phyloP scores from a whole-genome alignment of 768 basidiomycete species.

The Amanita polypyramis region DNA sequence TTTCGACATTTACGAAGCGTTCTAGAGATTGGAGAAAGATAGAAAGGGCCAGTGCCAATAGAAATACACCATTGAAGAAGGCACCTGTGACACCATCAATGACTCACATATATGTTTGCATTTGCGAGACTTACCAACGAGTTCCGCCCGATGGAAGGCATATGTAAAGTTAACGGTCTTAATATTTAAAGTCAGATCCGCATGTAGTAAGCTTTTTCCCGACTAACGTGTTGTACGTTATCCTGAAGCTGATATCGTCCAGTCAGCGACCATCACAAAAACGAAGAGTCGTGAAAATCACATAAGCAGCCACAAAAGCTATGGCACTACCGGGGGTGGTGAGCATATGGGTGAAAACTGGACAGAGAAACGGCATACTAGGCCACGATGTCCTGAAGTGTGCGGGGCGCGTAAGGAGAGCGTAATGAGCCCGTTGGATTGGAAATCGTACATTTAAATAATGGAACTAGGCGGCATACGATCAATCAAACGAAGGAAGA shows the following conservation, averaged over 20 bases:
- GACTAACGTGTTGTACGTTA: conserved; percentile 30
- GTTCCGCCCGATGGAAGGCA: conserved; percentile 45
- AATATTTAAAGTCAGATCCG: background rate
- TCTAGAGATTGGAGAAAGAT: conserved; percentile 44
- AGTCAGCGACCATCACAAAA: conserved; percentile 1
- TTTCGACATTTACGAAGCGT: conserved; percentile 38
- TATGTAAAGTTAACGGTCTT: conserved; percentile 42
- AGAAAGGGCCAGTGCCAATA: conserved; percentile 40
- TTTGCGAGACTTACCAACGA: conserved; percentile 30
- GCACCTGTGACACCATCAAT: conserved; percentile 23
- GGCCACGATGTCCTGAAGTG: conserved; percentile 32
- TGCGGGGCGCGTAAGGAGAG: background rate
- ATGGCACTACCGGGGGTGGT: conserved; percentile 23
- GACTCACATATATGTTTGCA: background rate
- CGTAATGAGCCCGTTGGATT: background rate
- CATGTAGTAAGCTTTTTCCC: background rate
- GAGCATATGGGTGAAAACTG: background rate
- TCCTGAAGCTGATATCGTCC: conserved; percentile 27
- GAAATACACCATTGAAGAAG: conserved; percentile 45
- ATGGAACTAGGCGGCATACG: conserved; percentile 31
- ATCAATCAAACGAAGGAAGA: conserved; percentile 6
- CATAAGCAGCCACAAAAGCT: conserved; percentile 35
- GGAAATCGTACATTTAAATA: conserved; percentile 35
- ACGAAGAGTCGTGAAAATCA: conserved; percentile 15
- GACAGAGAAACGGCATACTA: conserved; percentile 20